Evolutionary conservation across 2,329 filamentous ascomycete genomes (phyloP).

Genomic region (Tolypocladium nubicola): DNA sequence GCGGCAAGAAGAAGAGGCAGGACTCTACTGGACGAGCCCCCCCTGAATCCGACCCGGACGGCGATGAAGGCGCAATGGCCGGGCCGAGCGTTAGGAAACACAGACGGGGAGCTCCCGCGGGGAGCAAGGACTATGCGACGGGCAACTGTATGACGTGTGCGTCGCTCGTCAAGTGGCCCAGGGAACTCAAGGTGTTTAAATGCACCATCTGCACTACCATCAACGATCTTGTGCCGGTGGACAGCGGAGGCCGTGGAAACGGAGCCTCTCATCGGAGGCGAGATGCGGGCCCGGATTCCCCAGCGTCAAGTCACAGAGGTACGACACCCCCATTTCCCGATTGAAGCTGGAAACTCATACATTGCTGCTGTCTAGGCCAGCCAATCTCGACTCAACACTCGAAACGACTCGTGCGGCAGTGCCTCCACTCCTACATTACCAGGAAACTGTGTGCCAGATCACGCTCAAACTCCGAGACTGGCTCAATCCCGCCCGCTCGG

Average conservation of each 20-base stretch:
- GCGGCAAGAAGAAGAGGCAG: constrained; percentile 44
- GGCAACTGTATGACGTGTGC: constrained; percentile 82
- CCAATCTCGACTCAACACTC: constrained; percentile 24
- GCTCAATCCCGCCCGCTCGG: neutral
- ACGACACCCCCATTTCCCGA: neutral
- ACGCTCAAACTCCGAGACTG: constrained; percentile 4
- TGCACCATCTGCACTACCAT: constrained; percentile 79
- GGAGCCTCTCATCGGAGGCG: constrained; percentile 10
- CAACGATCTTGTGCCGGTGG: constrained; percentile 53
- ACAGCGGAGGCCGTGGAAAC: constrained; percentile 11
- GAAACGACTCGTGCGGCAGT: constrained; percentile 20
- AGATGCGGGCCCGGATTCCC: constrained; percentile 8
- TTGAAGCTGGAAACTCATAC: neutral
- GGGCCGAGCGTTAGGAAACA: constrained; percentile 9
- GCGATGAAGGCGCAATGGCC: constrained; percentile 11
- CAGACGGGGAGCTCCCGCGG: constrained; percentile 21
- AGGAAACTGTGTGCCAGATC: constrained; percentile 11
- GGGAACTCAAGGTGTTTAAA: constrained; percentile 61
- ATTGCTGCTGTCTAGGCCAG: constrained; percentile 9
- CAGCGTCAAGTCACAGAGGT: constrained; percentile 2
- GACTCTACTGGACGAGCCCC: constrained; percentile 23
- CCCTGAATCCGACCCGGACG: constrained; percentile 17
- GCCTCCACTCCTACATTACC: constrained; percentile 19
- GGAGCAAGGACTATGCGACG: constrained; percentile 49
- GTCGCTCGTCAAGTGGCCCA: constrained; percentile 69